Evolutionary conservation across 2,329 filamentous ascomycete species (phyloP).

Genomic region (Hypocrella siamensis): DNA sequence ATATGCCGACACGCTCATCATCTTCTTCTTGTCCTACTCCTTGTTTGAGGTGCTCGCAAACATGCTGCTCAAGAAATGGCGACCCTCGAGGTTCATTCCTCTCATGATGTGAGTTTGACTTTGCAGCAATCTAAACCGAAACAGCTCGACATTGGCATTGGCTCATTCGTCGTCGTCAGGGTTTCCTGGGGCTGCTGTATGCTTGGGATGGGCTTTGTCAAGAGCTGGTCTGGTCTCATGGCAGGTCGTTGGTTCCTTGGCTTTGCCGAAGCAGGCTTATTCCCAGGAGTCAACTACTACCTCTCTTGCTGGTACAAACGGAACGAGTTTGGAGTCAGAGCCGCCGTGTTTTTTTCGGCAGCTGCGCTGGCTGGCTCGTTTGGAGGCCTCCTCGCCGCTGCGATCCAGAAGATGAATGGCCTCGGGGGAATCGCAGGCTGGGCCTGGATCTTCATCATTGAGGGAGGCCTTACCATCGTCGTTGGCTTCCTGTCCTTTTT

Average conservation of each 20-base stretch:
- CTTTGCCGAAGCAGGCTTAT: conserved; percentile 58
- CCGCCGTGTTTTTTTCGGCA: conserved; percentile 71
- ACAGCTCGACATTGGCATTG: too few relatives aligned
- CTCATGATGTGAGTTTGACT: conserved; percentile 63
- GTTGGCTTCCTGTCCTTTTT: conserved; percentile 56
- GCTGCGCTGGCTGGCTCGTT: conserved; percentile 68
- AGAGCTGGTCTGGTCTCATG: conserved; percentile 48
- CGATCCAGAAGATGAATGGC: conserved; percentile 54
- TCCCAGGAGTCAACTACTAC: conserved; percentile 66
- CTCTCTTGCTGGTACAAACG: conserved; percentile 74
- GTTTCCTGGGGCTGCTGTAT: conserved; percentile 51
- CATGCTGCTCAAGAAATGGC: conserved; percentile 58
- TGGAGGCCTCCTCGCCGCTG: conserved; percentile 57
- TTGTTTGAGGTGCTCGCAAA: conserved; percentile 69
- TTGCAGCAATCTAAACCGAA: too few relatives aligned
- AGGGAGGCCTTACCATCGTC: conserved; percentile 54
- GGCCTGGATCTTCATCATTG: conserved; percentile 54
- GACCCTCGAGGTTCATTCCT: conserved; percentile 67
- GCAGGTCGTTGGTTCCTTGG: conserved; percentile 58
- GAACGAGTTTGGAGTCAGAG: conserved; percentile 63
- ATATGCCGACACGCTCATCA: conserved; percentile 62
- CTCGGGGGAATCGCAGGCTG: conserved; percentile 40
- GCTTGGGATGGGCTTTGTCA: conserved; percentile 52
- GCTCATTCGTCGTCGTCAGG: conserved; percentile 17
- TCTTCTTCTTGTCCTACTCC: conserved; percentile 79